Percentiles rank a stretch among this genome's conserved stretches.
phyloP scores from a whole-genome alignment of 352 stramenopile species.

The Phytophthora pseudosyringae region DNA sequence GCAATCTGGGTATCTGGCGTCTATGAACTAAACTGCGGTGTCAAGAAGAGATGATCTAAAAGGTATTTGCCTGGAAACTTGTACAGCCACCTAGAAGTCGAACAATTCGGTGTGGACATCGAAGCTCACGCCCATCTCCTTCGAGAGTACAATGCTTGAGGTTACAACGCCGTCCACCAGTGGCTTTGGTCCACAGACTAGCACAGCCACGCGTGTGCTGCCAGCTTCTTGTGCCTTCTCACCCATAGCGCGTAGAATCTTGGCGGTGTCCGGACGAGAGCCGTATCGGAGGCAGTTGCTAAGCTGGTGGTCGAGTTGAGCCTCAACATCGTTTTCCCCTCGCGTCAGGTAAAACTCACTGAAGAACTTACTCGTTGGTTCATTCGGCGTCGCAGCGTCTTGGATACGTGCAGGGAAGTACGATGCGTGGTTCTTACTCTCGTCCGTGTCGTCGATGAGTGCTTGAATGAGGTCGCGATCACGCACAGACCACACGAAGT shows the following conservation, averaged over 20 bases:
- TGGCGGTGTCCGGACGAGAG: slow-evolving; percentile 33
- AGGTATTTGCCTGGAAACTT: no score
- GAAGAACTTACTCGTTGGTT: slow-evolving; percentile 34
- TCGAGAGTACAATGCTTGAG: slow-evolving; percentile 26
- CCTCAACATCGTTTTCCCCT: slow-evolving; percentile 32
- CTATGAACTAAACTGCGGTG: no score
- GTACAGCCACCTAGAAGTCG: slow-evolving; percentile 41
- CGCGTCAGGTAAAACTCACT: slow-evolving; percentile 49
- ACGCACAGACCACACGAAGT: slow-evolving; percentile 56
- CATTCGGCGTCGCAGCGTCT: no score
- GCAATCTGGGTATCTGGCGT: no score
- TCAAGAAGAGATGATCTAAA: no score
- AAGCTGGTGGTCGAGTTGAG: slow-evolving; percentile 31
- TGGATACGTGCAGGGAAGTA: no score
- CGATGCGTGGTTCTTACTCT: slow-evolving; percentile 18
- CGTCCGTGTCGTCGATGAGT: slow-evolving; percentile 22
- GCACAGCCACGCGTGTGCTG: slow-evolving; percentile 42
- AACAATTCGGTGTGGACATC: slow-evolving; percentile 50
- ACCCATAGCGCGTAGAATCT: slow-evolving; percentile 35
- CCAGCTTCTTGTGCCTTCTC: slow-evolving; percentile 34
- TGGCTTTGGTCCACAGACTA: slow-evolving; percentile 47
- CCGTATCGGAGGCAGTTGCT: slow-evolving; percentile 27
- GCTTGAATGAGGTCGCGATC: slow-evolving; percentile 43
- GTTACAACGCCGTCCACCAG: slow-evolving; percentile 44
- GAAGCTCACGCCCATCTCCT: slow-evolving; percentile 43